Evolutionary conservation across 2,329 filamentous ascomycete species (phyloP), one percentile per base, ranked within the genome.

Genomic region (Thermothelomyces thermophilus): DNA sequence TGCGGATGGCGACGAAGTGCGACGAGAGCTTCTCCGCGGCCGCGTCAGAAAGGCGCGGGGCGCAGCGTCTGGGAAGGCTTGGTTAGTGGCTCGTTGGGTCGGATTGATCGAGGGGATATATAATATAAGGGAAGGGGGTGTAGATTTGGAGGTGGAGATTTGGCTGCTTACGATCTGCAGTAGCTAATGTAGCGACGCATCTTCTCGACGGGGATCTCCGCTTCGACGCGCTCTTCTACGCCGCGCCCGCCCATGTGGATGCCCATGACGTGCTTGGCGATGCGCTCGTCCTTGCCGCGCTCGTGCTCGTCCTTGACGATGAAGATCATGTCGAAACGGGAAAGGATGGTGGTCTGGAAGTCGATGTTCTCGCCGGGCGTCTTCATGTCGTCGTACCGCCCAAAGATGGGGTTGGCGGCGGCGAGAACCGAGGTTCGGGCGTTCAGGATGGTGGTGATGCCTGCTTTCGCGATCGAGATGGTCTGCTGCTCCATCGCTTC

Each of bases 401-500:
- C 93, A 63, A 97, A 98, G 52, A 98, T 93, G 0, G 93, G 93
- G 67, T 98, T 98, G 36, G 93, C 93, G 2, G 93, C 93, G 10
- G 93, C 93, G 17, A 98, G 75, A 1, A 98, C 93, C 0, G 90
- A 96, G 1, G 93, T 98, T 62, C 93, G 77, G 11, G 93, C 90
- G 63, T 98, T 98, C 46, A 98, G 79, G 56, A 98, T 97, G 0
- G 93, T 98, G 0, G 93, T 98, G 64, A 98, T 98, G 61, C 93
- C 93, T 0, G 93, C 93, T 71, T 98, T 97, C 56, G 93, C 93
- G 61, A 98, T 97, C 10, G 93, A 97, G 54, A 98, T 98, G 0
- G 93, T 98, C 69, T 98, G 93, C 71, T 98, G 93, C 67, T 98
- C 93, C 93, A 98, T 98, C 51, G 93, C 93, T 78, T 98, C 93